Evolutionary conservation across 2,329 filamentous ascomycete species (phyloP), one percentile per base, ranked within the genome.

Genomic region (Didymella arachidicola): DNA sequence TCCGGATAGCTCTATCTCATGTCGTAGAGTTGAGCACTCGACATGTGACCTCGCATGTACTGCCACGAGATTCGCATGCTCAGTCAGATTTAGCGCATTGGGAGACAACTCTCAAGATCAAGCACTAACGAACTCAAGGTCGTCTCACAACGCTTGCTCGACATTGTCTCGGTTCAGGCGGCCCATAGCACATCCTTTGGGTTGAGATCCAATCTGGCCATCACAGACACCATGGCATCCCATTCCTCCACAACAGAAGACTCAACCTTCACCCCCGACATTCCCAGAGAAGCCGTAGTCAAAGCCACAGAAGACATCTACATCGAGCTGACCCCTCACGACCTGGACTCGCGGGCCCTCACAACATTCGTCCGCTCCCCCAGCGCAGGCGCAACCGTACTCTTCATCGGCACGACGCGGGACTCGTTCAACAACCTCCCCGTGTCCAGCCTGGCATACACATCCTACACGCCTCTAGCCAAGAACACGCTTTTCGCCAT

Each of bases 401-500:
- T 67, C 49, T 75, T 74, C 66, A 73, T 74, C 64, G 89, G 90
- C 53, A 93, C 89, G 1, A 96, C 92, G 2, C 83, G 92, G 57
- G 88, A 94, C 78, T 88, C 83, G 68, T 95, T 95, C 77, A 82
- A 80, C 52, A 82, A 84, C 57, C 88, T 89, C 60, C 81, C 87
- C n/a, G 90, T 96, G 59, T 87, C 86, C 32, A 86, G 90, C 51
- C 86, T 96, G 2, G 82, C 88, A 51, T 96, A 96, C 79, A 87
- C 86, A 18, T 86, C 91, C 8, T 96, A 96, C 77, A 79, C 83
- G 12, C 85, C 88, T 2, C 83, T 89, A 11, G 91, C 91, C 16
- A 82, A 94, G 7, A 81, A 83, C 36, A 89, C 89, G 1, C 87
- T 95, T 79, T 79, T 87, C 43, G 71, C 76, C 19, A 92, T 95